Base-by-base conservation (phyloP, 345 rosid genomes). In the Lumnitzera littorea region DNA sequence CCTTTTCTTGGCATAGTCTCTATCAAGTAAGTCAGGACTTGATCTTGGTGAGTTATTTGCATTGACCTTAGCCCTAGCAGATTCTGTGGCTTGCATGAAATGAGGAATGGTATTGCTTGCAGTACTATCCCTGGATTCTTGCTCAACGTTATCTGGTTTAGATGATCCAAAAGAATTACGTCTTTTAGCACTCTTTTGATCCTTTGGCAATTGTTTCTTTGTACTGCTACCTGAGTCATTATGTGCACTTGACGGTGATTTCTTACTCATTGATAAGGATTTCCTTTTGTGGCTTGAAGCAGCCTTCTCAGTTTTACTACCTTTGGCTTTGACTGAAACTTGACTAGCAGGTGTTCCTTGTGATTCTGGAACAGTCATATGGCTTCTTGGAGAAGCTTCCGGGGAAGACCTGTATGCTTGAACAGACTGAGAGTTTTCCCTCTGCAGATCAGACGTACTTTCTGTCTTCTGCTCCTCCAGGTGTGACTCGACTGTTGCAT, bases 21-120 rank as follows among this genome's bases (percentile, higher is more conserved):
- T 78, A 56, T 91, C 99, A 6, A 80, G 90, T 68, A 84, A 72
- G 61, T 91, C 97, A 48, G 99, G 97, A 72, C 97, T 91, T 60
- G 96, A 91, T 68, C 95, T 83, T 17, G 99, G 99, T 4, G 96
- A 88, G 78, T 67, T 94, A 63, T 76, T 88, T 15, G 89, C 83
- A 52, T 78, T 74, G 61, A 90, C 51, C 85, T 94, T 94, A 27
- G 95, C 96, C 79, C 74, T 86, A 12, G 95, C 99, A 24, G 99
- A 94, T 76, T 91, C 78, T 12, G 99, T 91, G 54, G 80, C 95
- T 76, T 83, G 97, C 99, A 94, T 94, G 87, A 94, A 94, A 55
- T 67, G 91, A n/a, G 97, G 99, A 62, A 91, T 53, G 58, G 95
- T 78, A 74, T 62, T 80, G 70, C 79, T 87, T 73, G 83, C 84